These are phyloP conservation scores for Hyphopichia wangnamkhiaoensis DNA, from an alignment of 1,139 yeast genomes.

Conservation along the genomic window DNA sequence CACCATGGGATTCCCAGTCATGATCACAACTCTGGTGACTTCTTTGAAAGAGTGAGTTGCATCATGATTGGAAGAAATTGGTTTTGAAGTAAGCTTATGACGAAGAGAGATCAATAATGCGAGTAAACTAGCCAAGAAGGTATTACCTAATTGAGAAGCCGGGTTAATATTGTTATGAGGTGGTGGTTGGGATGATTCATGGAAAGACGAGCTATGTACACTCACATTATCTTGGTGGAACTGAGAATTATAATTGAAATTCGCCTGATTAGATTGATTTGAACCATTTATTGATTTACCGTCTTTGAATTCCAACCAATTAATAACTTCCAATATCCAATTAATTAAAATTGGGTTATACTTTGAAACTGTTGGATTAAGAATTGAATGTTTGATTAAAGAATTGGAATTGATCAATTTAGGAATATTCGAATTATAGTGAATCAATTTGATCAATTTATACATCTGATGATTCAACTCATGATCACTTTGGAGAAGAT, in stretches of 20 bases:
- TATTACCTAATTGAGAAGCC: constrained; percentile 11
- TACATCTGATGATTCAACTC: constrained; percentile 40
- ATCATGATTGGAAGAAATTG: constrained; percentile 22
- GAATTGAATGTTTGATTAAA: constrained; percentile 25
- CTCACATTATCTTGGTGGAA: constrained; percentile 4
- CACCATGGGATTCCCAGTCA: constrained; percentile 63
- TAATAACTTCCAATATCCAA: constrained; percentile 59
- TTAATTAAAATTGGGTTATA: constrained; percentile 35
- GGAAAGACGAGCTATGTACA: neutral
- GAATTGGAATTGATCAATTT: constrained; percentile 42
- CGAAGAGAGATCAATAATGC: constrained; percentile 44
- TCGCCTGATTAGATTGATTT: constrained; percentile 3
- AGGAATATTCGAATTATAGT: constrained; percentile 47
- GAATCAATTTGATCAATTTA: constrained; percentile 38
- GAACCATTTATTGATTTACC: constrained; percentile 28
- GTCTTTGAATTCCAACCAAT: constrained; percentile 65
- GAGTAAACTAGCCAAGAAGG: constrained; percentile 49
- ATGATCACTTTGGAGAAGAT: constrained; percentile 41
- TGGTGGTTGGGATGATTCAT: neutral
- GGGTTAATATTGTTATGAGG: constrained; percentile 3
- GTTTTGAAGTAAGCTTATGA: constrained; percentile 34
- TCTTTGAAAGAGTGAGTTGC: constrained; percentile 20
- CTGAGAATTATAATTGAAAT: constrained; percentile 10
- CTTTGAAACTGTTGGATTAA: constrained; percentile 9
- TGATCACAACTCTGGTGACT: constrained; percentile 50